phyloP scores from a whole-genome alignment of 1,284 basidiomycete genomes.

The Papiliotrema nemorosa region DNA sequence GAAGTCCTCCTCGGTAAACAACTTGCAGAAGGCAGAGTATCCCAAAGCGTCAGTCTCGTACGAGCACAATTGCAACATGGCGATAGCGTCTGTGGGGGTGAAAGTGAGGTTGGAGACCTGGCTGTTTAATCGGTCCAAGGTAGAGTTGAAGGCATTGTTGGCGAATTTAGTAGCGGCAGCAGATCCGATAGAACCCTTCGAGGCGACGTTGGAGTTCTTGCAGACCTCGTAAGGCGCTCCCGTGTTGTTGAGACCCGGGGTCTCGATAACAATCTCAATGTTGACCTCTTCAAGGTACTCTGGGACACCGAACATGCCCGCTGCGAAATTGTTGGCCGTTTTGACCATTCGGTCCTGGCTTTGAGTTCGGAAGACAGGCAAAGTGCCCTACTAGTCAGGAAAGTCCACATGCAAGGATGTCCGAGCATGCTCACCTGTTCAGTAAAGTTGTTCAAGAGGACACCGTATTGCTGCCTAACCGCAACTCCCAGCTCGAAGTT shows the following conservation, averaged over 20 bases:
- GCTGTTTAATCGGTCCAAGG: background rate
- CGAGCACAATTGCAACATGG: conserved; percentile 57
- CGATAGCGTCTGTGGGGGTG: conserved; percentile 28
- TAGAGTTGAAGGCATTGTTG: conserved; percentile 51
- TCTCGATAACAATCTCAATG: conserved; percentile 57
- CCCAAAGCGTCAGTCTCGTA: conserved; percentile 91
- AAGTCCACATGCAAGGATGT: too few relatives aligned
- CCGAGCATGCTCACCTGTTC: conserved; percentile 12
- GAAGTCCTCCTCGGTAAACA: conserved; percentile 85
- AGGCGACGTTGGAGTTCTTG: conserved; percentile 70
- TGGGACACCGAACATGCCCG: conserved; percentile 83
- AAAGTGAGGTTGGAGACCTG: conserved; percentile 21
- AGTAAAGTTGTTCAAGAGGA: conserved; percentile 75
- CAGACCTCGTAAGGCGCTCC: conserved; percentile 47
- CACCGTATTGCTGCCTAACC: conserved; percentile 64
- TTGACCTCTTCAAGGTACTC: conserved; percentile 78
- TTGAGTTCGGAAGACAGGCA: conserved; percentile 65
- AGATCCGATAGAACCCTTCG: conserved; percentile 49
- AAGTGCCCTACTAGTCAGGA: conserved; percentile 5
- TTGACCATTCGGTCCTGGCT: conserved; percentile 76
- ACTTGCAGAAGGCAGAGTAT: conserved; percentile 80
- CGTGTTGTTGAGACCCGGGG: conserved; percentile 53
- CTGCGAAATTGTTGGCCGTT: conserved; percentile 76
- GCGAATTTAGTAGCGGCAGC: conserved; percentile 59
- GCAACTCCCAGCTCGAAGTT: conserved; percentile 45